phyloP scores from a whole-genome alignment of 2,329 filamentous ascomycete genomes.

The Sarocladiaceae sp. region DNA sequence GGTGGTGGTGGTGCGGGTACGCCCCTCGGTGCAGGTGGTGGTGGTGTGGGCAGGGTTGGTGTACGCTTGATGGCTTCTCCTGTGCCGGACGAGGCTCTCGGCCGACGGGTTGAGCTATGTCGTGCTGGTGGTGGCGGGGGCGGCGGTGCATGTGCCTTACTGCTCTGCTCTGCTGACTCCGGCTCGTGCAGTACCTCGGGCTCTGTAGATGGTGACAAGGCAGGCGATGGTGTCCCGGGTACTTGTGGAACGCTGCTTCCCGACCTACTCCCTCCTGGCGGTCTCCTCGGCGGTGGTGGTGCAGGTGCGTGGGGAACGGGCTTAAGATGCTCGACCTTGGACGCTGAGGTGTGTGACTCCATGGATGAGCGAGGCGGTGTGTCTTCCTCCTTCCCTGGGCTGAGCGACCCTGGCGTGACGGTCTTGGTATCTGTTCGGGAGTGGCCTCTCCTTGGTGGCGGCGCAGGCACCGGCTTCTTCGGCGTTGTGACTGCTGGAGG shows the following conservation, averaged over 20 bases:
- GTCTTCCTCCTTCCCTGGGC: conserved; percentile 26
- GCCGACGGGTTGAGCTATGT: conserved; percentile 38
- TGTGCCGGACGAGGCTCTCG: conserved; percentile 15
- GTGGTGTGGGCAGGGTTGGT: too few relatives aligned
- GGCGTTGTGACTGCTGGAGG: conserved; percentile 18
- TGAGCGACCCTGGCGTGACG: not conserved
- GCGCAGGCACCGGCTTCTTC: conserved; percentile 44
- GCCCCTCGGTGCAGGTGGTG: conserved; percentile 14
- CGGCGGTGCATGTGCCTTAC: conserved; percentile 23
- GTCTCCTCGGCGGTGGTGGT: conserved; percentile 53
- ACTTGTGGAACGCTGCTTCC: not conserved
- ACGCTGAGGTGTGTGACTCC: conserved; percentile 38
- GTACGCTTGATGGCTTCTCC: not conserved
- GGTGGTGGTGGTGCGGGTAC: conserved; percentile 46
- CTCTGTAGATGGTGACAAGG: conserved; percentile 10
- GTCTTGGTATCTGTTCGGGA: conserved; percentile 40
- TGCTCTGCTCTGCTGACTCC: too few relatives aligned
- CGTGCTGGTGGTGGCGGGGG: conserved; percentile 43
- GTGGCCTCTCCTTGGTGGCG: conserved; percentile 46
- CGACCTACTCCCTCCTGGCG: conserved; percentile 31
- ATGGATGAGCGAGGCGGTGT: conserved; percentile 42
- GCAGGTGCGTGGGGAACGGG: conserved; percentile 39
- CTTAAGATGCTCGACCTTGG: conserved; percentile 42
- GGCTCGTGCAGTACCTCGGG: not conserved
- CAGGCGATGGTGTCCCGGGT: not conserved